These are phyloP conservation scores for Diaporthe helianthi DNA, from an alignment of 2,329 filamentous ascomycete species.

Conservation along the genomic window DNA sequence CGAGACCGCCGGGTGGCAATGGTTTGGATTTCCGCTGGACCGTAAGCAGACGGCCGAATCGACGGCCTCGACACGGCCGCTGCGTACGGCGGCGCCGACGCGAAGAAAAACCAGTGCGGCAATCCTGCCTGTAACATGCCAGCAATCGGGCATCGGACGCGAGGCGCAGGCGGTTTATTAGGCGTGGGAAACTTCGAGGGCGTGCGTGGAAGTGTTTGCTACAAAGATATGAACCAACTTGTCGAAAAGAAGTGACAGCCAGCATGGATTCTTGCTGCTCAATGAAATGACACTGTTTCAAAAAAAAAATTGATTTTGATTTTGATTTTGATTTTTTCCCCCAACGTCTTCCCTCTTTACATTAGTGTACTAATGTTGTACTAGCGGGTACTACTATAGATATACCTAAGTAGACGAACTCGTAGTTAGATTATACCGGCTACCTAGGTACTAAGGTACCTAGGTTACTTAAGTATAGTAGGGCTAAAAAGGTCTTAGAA, in stretches of 20 bases:
- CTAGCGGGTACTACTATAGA: no score
- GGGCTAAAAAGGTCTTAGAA: no score
- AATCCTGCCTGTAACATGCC: background rate
- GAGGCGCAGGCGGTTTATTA: background rate
- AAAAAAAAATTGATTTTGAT: background rate
- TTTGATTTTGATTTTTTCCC: no score
- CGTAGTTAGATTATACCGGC: background rate
- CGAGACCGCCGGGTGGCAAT: background rate
- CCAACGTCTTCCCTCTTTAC: no score
- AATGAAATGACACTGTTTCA: background rate
- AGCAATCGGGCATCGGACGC: background rate
- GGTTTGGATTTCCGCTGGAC: conserved; percentile 17
- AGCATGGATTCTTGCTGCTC: background rate
- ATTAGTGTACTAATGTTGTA: background rate
- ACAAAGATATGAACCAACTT: background rate
- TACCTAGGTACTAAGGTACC: background rate
- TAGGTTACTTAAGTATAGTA: no score
- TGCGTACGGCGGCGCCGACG: conserved; percentile 1
- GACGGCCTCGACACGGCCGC: conserved; percentile 25
- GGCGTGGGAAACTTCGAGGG: background rate
- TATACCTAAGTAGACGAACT: background rate
- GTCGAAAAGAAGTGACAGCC: background rate
- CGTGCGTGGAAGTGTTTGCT: background rate
- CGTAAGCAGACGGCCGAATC: conserved; percentile 16
- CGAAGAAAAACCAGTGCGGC: background rate